phyloP scores from a whole-genome alignment of 2,329 filamentous ascomycete genomes.

The Lithohypha guttulata region DNA sequence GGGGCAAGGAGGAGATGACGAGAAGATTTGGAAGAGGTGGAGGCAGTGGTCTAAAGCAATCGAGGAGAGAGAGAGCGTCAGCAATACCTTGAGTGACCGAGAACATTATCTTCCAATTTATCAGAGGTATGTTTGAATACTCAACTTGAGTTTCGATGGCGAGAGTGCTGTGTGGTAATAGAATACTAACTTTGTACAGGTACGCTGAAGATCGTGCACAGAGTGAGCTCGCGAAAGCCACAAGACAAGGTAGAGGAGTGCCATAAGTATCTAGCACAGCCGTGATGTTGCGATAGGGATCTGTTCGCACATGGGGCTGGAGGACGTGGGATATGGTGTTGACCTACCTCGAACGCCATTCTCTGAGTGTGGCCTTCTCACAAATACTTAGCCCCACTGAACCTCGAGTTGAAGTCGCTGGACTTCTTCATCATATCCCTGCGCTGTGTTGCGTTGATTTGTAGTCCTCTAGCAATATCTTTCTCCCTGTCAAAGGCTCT shows the following conservation, averaged over 20 bases:
- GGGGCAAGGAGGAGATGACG: conserved; percentile 42
- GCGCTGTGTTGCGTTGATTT: conserved; percentile 61
- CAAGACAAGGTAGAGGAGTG: conserved; percentile 50
- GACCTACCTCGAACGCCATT: neutral
- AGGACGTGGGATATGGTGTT: neutral
- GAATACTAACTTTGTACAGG: neutral
- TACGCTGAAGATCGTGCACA: conserved; percentile 56
- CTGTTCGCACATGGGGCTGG: no score
- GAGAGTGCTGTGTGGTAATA: neutral
- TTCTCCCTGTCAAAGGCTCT: conserved; percentile 85
- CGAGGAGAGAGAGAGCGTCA: conserved; percentile 49
- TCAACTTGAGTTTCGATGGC: neutral
- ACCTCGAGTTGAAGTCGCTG: conserved; percentile 69
- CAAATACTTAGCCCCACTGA: conserved; percentile 60
- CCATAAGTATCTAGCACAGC: conserved; percentile 41
- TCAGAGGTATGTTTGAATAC: conserved; percentile 35
- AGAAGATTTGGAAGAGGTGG: conserved; percentile 54
- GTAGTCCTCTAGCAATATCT: conserved; percentile 71
- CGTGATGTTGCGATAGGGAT: no score
- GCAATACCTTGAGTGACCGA: conserved; percentile 58
- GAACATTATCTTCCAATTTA: conserved; percentile 62
- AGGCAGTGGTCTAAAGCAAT: conserved; percentile 53
- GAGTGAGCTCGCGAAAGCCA: conserved; percentile 52
- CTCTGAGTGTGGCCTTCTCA: conserved; percentile 23
- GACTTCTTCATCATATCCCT: conserved; percentile 70